Conservation (phyloP, 768 basidiomycete genomes). For the Rhizopogon salebrosus region DNA sequence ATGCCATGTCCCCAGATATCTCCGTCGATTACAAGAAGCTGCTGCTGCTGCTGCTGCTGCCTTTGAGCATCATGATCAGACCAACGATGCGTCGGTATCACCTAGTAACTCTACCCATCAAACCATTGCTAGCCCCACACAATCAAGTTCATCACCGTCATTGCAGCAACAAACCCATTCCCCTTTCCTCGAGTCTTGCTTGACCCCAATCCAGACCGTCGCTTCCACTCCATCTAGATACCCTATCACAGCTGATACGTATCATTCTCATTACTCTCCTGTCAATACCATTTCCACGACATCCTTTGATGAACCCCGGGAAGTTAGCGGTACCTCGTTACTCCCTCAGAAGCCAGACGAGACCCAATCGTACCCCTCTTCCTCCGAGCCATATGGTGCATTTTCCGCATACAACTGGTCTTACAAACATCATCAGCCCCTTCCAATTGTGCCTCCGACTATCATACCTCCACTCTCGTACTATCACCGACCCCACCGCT, state of each 20-base stretch:
- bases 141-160: slow-evolving; percentile 41
- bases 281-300: slow-evolving; percentile 28
- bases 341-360: slow-evolving; percentile 41
- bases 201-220: slow-evolving; percentile 36
- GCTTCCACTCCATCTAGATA: slow-evolving; percentile 54
- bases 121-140: slow-evolving; percentile 42
- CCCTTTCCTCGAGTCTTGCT: slow-evolving; percentile 50
- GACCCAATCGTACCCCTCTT: slow-evolving; percentile 31
- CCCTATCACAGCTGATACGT: slow-evolving; percentile 65
- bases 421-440: slow-evolving; percentile 55
- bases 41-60: slow-evolving; percentile 53
- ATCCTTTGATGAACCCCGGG: slow-evolving; percentile 35
- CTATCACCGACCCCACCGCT: slow-evolving; percentile 67
- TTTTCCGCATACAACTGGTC: slow-evolving; percentile 70
- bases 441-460: slow-evolving; percentile 39
- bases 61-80: slow-evolving; percentile 31
- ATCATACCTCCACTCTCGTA: slow-evolving; percentile 57
- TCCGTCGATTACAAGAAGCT: slow-evolving; percentile 72
- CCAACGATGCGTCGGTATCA: slow-evolving; percentile 32
- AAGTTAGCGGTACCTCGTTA: slow-evolving; percentile 28
- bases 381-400: slow-evolving; percentile 52
- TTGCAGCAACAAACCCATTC: slow-evolving; percentile 16
- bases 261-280: slow-evolving; percentile 49
- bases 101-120: slow-evolving; percentile 39
- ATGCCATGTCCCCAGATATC: slow-evolving; percentile 44